These are phyloP conservation scores for Pseudoneurospora amorphoporcata DNA, from an alignment of 495 filamentous ascomycete species.

Conservation along the genomic window DNA sequence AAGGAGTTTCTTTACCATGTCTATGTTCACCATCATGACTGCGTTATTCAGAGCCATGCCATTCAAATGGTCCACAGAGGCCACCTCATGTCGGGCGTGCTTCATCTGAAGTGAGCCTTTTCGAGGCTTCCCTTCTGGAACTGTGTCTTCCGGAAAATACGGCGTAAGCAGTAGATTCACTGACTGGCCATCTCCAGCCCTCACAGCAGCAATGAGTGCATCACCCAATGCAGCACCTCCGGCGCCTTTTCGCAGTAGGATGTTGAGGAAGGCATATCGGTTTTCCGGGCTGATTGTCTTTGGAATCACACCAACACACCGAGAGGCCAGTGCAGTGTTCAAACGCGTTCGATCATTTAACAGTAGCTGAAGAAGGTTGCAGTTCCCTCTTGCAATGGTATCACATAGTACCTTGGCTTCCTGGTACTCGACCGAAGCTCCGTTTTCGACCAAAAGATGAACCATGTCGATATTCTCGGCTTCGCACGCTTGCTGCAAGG, in stretches of 20 bases:
- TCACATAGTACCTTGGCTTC: conserved; percentile 27
- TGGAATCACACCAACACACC: conserved; percentile 32
- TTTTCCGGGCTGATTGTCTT: conserved; percentile 32
- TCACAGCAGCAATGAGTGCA: conserved; percentile 30
- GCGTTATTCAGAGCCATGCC: conserved; percentile 33
- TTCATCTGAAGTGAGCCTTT: conserved; percentile 17
- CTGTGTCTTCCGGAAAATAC: conserved; percentile 17
- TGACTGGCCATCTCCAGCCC: conserved; percentile 28
- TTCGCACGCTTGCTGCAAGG: conserved; percentile 27
- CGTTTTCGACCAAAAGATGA: conserved; percentile 31
- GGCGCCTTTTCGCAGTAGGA: conserved; percentile 34
- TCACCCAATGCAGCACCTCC: conserved; percentile 26
- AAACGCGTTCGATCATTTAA: conserved; percentile 24
- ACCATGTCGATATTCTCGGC: conserved; percentile 36
- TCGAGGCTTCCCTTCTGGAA: conserved; percentile 10
- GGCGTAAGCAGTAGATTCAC: conserved; percentile 32
- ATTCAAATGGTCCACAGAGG: conserved; percentile 35
- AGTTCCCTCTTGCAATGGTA: conserved; percentile 26
- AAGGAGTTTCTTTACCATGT: conserved; percentile 31
- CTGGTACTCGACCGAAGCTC: conserved; percentile 36
- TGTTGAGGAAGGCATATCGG: conserved; percentile 25
- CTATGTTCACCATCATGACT: conserved; percentile 22
- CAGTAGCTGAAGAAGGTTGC: conserved; percentile 30
- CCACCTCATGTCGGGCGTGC: conserved; percentile 29
- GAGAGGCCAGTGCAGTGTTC: conserved; percentile 28